Evolutionary conservation across 129 eudicot genomes (phyloP), one percentile per base, ranked within the genome.

Genomic region (Saussurea involucrata): DNA sequence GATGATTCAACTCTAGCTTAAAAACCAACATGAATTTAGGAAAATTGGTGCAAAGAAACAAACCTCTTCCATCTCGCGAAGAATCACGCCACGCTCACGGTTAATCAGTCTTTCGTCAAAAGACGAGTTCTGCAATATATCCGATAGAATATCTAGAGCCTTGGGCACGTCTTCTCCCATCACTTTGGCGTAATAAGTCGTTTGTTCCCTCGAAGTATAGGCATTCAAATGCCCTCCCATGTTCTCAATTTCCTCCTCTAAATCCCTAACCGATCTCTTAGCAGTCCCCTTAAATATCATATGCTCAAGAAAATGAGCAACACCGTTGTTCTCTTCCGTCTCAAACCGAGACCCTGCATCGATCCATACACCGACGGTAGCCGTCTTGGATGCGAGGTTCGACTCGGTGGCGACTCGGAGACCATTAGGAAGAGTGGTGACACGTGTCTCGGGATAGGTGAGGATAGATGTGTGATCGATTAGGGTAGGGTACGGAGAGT

Each of bases 161-260:
- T 74, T 69, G 0, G 89, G 84, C 57, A 91, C 99, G 69, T 92
- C 90, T 61, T 37, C 85, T 18, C 80, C 87, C 85, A 85, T 15
- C 20, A 95, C 98, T 69, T 92, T 91, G 0, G 97, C 93, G 37
- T 74, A 89, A 60, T 83, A 95, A 13, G 96, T 87, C 0, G 98
- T 91, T 68, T 91, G 97, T 66, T 95, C 98, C 73, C 98, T 81
- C 0, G 90, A 80, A 7, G 97, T 95, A 73, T 88, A 95, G 15
- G 97, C 98, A 80, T 95, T 92, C 86, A 95, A 85, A 71, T 95
- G 97, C 9, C 97, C 98, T 10, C 98, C 98, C 92, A 95, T 92
- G n/a, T 92, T 89, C 98, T 91, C 98, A 72, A 95, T 86, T 85
- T 91, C 97, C 83, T 95, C 92, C 81, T 95, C 97, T 77, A 95